Evolutionary conservation across 306 rosid genomes (phyloP).

Genomic region (Corylus americana): DNA sequence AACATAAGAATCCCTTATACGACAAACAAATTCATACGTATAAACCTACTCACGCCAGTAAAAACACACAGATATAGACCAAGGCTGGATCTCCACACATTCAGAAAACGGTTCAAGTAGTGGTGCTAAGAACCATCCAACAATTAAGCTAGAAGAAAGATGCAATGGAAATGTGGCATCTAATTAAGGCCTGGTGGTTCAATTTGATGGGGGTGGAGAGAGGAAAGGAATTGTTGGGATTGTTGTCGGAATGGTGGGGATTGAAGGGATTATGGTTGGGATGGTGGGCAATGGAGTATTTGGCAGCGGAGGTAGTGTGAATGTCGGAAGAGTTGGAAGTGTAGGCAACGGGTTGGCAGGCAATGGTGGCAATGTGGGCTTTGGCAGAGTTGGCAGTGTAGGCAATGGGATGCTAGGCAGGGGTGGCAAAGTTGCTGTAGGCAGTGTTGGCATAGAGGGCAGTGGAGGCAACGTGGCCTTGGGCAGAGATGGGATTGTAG

Average conservation of each 20-base stretch:
- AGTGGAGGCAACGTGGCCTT: slow-evolving; percentile 13
- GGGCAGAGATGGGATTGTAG: slow-evolving; percentile 27
- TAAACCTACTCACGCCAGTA: too few species aligned
- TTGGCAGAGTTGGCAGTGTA: slow-evolving; percentile 8
- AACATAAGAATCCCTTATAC: neutral
- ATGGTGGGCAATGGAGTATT: slow-evolving; percentile 16
- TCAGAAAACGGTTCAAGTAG: neutral
- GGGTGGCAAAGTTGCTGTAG: slow-evolving; percentile 6
- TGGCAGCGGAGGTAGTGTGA: slow-evolving; percentile 32
- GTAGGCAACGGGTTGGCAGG: slow-evolving; percentile 14
- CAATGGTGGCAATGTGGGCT: neutral
- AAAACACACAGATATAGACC: neutral
- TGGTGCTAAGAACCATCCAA: neutral
- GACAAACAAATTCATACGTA: too few species aligned
- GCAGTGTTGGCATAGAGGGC: neutral
- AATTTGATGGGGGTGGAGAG: slow-evolving; percentile 28
- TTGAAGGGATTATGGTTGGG: slow-evolving; percentile 21
- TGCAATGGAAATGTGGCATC: too few species aligned
- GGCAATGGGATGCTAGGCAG: neutral
- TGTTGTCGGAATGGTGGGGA: slow-evolving; percentile 25
- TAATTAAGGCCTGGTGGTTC: too few species aligned
- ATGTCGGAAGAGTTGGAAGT: slow-evolving; percentile 21
- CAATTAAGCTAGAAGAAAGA: neutral
- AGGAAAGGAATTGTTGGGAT: slow-evolving; percentile 21
- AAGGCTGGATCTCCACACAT: too few species aligned